Evolutionary conservation across 139 green algal species (phyloP), one percentile per base, ranked within the genome.

Genomic region (Chlamydomonas applanata): DNA sequence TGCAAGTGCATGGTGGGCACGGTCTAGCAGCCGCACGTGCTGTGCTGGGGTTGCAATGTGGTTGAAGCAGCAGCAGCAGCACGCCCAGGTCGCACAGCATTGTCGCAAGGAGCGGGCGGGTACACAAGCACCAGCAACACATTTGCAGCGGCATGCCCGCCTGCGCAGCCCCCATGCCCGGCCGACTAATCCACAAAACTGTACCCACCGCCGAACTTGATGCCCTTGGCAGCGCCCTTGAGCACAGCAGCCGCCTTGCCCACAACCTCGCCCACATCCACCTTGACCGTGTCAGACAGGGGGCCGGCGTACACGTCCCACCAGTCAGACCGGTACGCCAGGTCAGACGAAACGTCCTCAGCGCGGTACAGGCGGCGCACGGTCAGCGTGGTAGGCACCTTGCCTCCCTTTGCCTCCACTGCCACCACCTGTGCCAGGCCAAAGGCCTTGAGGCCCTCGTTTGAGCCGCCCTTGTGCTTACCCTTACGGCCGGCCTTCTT

Each of bases 291-390:
- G 73, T 27, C 53, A 66, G 25, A 35, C 46, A 35, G 76, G 44
- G 27, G 77, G 63, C 30, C 63, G 20, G 71, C 64, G 30, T 82
- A 82, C 25, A 77, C 36, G 25, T 82, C 77, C 71, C 69, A 73
- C 35, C 86, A 94, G 40, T 80, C 72, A 2, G 88, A 71, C 1
- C 53, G 61, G 82, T 98, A 97, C 20, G 85, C 89, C 35, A 79
- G 14, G 17, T 97, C 90, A 5, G 27, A 11, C 35, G 60, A 82
- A 34, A 98, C 83, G 61, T 98, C 95, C 83, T 98, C 95, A 3
- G 95, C 92, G 1, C 95, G 86, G 74, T 89, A 97, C 79, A 96
- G 97, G n/a, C 91, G 87, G 56, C 80, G 71, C 75, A 98, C 72
- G 32, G 62, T 69, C 14, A 69, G 30, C 2, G 33, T 22, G 14